These are phyloP conservation scores for Neocallimastix lanati DNA, from an alignment of 192 early-diverging fungal genomes.

Conservation along the genomic window DNA sequence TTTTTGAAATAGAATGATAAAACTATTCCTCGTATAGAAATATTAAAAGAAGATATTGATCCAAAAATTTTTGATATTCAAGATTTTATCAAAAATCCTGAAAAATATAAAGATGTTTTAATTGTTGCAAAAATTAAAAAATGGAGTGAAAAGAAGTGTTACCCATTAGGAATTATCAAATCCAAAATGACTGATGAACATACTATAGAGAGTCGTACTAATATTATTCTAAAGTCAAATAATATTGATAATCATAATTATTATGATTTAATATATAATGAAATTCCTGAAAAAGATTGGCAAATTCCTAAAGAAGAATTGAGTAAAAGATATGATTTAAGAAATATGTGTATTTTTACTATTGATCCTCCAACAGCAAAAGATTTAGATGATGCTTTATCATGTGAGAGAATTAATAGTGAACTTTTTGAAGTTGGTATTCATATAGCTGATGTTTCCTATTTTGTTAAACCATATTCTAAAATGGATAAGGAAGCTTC, in stretches of 20 bases:
- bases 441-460: conserved; percentile 80
- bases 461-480: conserved; percentile 84
- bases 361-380: conserved; percentile 72
- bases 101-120: neutral
- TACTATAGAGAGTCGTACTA: neutral
- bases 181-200: neutral
- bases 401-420: conserved; percentile 29
- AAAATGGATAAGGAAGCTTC: conserved; percentile 89
- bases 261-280: neutral
- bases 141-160: neutral
- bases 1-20: neutral
- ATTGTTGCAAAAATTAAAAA: neutral
- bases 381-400: conserved; percentile 70
- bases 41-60: neutral
- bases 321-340: conserved; percentile 50
- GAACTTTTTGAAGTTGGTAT: conserved; percentile 54
- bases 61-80: neutral
- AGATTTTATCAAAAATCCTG: neutral
- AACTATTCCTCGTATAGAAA: neutral
- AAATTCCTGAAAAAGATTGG: conserved; percentile 25
- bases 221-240: neutral
- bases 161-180: neutral
- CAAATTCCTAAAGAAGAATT: conserved; percentile 51
- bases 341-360: conserved; percentile 53
- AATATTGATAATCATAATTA: neutral